A percentile compares a stretch with the other conserved stretches of the same genome.
These are phyloP conservation scores for Candolleomyces efflorescens DNA, from an alignment of 768 basidiomycete genomes.

Conservation along the genomic window DNA sequence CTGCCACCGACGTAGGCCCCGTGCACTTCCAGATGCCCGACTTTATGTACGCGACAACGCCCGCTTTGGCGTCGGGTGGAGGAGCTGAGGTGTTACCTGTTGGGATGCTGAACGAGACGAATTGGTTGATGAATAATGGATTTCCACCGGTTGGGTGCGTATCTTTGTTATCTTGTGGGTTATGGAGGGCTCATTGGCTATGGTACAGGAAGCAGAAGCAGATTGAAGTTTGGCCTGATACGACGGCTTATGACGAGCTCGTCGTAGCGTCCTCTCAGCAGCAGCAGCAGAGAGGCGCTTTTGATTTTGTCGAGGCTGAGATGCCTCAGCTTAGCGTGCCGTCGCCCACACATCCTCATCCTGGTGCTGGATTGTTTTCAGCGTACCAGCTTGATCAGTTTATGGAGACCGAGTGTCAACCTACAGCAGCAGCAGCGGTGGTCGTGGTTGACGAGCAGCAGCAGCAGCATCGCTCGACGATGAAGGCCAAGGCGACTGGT, in stretches of 20 bases:
- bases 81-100: conserved; percentile 70
- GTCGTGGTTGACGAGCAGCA: conserved; percentile 21
- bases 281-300: no score
- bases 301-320: no score
- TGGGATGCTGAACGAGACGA: conserved; percentile 33
- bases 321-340: neutral
- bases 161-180: neutral
- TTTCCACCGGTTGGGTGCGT: conserved; percentile 17
- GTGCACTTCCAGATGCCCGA: conserved; percentile 51
- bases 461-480: conserved; percentile 17
- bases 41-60: conserved; percentile 54
- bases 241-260: no score
- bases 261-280: neutral
- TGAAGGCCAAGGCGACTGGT: no score
- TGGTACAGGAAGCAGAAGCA: neutral
- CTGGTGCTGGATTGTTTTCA: neutral
- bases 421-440: no score
- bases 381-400: no score
- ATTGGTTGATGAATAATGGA: conserved; percentile 51
- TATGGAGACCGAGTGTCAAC: no score
- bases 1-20: conserved; percentile 11
- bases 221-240: no score
- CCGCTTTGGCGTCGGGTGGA: conserved; percentile 64
- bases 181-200: no score
- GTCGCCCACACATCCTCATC: conserved; percentile 7